Evolutionary conservation across 75 land plant species (phyloP), one percentile per base, ranked within the genome.

Genomic region (Cunninghamia lanceolata): DNA sequence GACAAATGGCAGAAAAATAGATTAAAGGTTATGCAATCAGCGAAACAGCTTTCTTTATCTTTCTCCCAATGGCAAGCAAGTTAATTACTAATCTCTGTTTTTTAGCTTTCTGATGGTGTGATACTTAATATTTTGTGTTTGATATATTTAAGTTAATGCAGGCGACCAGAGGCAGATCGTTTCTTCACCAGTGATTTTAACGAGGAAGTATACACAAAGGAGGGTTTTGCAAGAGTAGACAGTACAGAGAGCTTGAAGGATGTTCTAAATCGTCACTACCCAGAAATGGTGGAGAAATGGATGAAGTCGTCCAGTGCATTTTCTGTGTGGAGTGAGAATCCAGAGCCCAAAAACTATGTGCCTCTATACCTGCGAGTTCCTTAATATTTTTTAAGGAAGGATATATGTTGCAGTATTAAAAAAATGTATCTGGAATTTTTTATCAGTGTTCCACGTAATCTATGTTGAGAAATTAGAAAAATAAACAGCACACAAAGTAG

Each of bases 21-120:
- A 93, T 93, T 76, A 91, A 89, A 47, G 92, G 93, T 3, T 92
- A 85, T 73, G 96, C 96, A 63, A 95, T 95, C 54, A 92, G 93
- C 42, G 96, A 95, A 87, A 95, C 96, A 25, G 9, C 70, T 83
- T 88, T 90, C 53, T 43, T 6, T 84, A 90, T 94, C 82, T 94
- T 92, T 70, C 25, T 90, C 6, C 1, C 88, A 15, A 94, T 93
- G 88, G 94, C 96, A 66, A 82, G 94, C 56, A 43, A 8, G 46
- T 43, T 43, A 32, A 13, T 30, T 10, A 73, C 21, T 17, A 16
- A 16, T 3, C 30, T 66, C 7, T 66, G 25, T 9, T 19, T 17
- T 78, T 5, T 38, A 39, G 15, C 35, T 10, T 28, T 66, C 7
- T 56, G 63, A 19, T 56, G 19, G 17, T 56, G 16, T 56, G 63